Conservation (phyloP, 1,284 basidiomycete species). For the Cryptococcus sp. region DNA sequence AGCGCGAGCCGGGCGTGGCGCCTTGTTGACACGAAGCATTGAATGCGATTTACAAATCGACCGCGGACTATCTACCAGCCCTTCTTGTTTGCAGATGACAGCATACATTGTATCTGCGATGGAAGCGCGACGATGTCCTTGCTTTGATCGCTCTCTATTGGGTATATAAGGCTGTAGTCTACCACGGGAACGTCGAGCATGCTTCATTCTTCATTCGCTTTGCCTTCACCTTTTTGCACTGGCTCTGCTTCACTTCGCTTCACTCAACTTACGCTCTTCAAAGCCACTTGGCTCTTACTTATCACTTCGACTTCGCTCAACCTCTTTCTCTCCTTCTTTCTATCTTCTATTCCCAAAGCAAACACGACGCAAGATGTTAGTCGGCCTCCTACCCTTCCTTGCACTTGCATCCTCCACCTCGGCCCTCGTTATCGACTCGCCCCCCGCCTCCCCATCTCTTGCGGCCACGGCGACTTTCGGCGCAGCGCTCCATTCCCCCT, state of each 20-base stretch:
- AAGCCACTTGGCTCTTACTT: neutral
- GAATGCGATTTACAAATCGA: no score
- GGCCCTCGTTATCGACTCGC: constrained; percentile 10
- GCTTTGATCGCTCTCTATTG: no score
- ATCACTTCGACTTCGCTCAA: neutral
- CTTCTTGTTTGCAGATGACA: no score
- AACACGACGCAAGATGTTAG: constrained; percentile 9
- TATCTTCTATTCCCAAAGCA: neutral
- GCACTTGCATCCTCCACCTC: constrained; percentile 7
- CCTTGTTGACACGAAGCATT: no score
- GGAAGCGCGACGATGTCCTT: no score
- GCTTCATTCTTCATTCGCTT: neutral
- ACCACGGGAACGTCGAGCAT: no score
- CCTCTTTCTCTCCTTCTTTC: neutral
- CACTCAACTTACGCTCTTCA: neutral
- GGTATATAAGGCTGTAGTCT: no score
- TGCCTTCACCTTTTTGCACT: neutral
- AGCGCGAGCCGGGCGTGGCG: no score
- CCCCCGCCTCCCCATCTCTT: constrained; percentile 10
- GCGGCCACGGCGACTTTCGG: constrained; percentile 10
- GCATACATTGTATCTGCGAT: no score
- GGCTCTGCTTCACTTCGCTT: neutral
- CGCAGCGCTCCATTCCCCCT: neutral
- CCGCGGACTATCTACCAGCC: no score
- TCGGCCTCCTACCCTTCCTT: constrained; percentile 14